Evolutionary conservation across 768 basidiomycete genomes (phyloP).

Genomic region (Calocera cornea): DNA sequence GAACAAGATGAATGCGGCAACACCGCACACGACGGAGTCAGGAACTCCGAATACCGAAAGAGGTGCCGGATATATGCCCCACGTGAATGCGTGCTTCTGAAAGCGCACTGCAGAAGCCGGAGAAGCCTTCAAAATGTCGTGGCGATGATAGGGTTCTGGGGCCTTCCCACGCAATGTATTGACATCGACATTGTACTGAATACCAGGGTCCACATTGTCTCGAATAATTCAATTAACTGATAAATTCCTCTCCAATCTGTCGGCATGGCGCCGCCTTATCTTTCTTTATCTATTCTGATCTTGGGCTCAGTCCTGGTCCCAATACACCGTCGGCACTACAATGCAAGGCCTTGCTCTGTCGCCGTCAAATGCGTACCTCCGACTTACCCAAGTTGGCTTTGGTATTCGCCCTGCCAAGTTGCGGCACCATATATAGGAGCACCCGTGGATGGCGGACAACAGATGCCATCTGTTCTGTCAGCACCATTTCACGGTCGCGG

Average conservation of each 20-base stretch:
- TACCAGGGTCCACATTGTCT: not conserved
- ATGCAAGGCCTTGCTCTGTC: too few relatives aligned
- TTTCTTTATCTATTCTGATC: too few relatives aligned
- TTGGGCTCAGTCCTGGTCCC: too few relatives aligned
- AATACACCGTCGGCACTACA: too few relatives aligned
- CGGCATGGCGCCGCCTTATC: not conserved
- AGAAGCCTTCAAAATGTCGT: not conserved
- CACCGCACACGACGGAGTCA: not conserved
- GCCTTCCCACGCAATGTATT: not conserved
- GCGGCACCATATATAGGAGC: too few relatives aligned
- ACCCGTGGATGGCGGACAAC: too few relatives aligned
- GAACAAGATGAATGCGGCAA: too few relatives aligned
- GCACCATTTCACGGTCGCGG: too few relatives aligned
- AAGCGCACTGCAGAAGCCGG: not conserved
- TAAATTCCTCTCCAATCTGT: not conserved
- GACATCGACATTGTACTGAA: not conserved
- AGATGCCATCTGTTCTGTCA: too few relatives aligned
- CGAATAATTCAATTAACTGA: not conserved
- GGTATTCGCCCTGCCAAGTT: too few relatives aligned
- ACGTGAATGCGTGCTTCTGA: not conserved
- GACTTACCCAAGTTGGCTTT: too few relatives aligned
- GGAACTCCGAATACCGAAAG: not conserved
- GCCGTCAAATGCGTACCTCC: too few relatives aligned
- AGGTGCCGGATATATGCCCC: not conserved
- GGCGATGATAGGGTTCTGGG: not conserved